Evolutionary conservation across 805 yeast genomes (phyloP), one percentile per base, ranked within the genome.

Genomic region (Kluyveromyces siamensis): DNA sequence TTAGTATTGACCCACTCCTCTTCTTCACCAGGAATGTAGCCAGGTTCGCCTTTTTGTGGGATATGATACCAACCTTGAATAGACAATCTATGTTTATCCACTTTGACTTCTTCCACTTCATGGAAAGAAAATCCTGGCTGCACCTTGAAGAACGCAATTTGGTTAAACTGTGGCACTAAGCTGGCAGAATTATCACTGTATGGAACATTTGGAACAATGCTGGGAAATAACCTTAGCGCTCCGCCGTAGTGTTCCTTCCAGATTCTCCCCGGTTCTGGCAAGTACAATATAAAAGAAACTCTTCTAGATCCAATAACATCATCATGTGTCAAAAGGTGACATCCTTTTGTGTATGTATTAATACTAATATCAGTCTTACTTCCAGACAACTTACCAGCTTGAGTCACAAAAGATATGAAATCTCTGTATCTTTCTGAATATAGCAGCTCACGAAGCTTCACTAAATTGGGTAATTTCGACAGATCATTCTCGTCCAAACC

Each of bases 61-160:
- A 90, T 87, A 66, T 93, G 99, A 63, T 91, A 95, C 99, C 99
- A 95, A 1, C 99, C 99, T 60, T 93, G 96, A 51, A 93, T 87
- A 0, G 96, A 87, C 36, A 93, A 71, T 60, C 99, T 76, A 53
- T 89, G 95, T 61, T 84, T 87, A 61, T 90, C 96, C 1, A 83
- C 96, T 52, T 83, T 77, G 1, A 95, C 99, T 65, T 93, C 99
- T 68, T 95, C 98, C 11, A 93, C 99, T 59, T 95, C 99, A 65
- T 93, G 99, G 75, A 93, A 93, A 1, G 96, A 86, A 44, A 84
- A 76, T 0, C 99, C 99, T 0, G 99, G 99, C 62, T 89, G 93
- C 13, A 93, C 98, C 6, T 85, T 84, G 73, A 93, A 93, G 61
- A 93, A 87, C 0, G 98, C 96, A 61, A 93, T 83, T 66, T 93